phyloP scores from a whole-genome alignment of 2,329 filamentous ascomycete species.

The Blumeria graminis region DNA sequence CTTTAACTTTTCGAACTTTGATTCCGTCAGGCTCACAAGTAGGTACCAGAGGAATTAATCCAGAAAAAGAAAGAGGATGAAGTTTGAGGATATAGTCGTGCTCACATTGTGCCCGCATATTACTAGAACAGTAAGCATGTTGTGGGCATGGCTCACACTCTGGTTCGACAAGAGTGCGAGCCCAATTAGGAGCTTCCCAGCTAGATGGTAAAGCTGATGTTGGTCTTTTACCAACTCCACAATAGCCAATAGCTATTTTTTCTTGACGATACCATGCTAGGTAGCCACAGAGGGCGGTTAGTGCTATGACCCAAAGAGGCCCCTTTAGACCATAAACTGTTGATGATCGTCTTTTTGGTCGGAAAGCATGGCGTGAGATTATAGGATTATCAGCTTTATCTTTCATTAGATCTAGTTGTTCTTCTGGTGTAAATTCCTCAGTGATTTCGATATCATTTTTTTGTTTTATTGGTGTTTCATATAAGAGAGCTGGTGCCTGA shows the following conservation, averaged over 20 bases:
- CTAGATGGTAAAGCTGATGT: slow-evolving; percentile 22
- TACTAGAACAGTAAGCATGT: slow-evolving; percentile 69
- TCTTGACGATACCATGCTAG: slow-evolving; percentile 76
- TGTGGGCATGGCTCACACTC: slow-evolving; percentile 74
- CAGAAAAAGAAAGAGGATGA: slow-evolving; percentile 62
- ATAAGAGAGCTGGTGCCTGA: slow-evolving; percentile 23
- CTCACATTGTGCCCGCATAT: slow-evolving; percentile 60
- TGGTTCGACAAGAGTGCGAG: slow-evolving; percentile 45
- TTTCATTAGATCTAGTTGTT: slow-evolving; percentile 54
- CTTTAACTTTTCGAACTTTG: slow-evolving; percentile 66
- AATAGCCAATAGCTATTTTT: slow-evolving; percentile 90
- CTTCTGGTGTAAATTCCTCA: slow-evolving; percentile 88
- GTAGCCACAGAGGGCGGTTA: slow-evolving; percentile 47
- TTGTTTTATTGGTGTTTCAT: slow-evolving; percentile 19
- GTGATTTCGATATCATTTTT: slow-evolving; percentile 35
- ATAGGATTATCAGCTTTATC: slow-evolving; percentile 36
- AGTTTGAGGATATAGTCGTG: slow-evolving; percentile 64
- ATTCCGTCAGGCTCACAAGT: slow-evolving; percentile 89
- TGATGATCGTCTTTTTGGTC: slow-evolving; percentile 20
- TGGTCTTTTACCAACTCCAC: slow-evolving; percentile 50
- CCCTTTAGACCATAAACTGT: slow-evolving; percentile 29
- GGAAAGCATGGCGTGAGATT: slow-evolving; percentile 19
- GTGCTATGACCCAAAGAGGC: slow-evolving; percentile 45
- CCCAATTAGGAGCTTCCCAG: slow-evolving; percentile 44
- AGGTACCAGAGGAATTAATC: slow-evolving; percentile 62